phyloP scores from a whole-genome alignment of 345 rosid genomes.

The Syzygium grande region DNA sequence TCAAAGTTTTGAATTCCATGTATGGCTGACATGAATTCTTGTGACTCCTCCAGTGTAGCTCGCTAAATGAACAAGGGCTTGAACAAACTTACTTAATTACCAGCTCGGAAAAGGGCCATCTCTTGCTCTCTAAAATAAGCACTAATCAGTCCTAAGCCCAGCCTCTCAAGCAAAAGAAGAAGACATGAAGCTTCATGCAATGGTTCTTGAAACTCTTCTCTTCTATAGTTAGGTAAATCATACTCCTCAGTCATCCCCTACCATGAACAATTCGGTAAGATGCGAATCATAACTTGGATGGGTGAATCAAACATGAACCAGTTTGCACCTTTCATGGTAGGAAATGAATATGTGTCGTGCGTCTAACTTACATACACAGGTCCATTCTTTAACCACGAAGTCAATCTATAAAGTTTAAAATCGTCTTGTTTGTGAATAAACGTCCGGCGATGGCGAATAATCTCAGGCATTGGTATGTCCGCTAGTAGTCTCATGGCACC shows the following conservation, averaged over 20 bases:
- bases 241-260: background rate
- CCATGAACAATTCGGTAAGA: background rate
- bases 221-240: background rate
- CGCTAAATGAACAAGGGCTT: background rate
- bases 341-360: rapidly evolving
- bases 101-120: background rate
- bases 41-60: background rate
- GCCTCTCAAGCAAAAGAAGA: background rate
- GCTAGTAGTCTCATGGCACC: background rate
- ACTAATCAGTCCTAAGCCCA: background rate
- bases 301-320: background rate
- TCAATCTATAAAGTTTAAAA: background rate
- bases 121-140: background rate
- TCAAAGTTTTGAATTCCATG: background rate
- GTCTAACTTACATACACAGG: background rate
- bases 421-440: background rate
- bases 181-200: background rate
- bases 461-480: background rate
- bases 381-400: background rate
- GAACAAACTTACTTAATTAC: background rate
- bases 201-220: background rate
- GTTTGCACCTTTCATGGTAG: background rate
- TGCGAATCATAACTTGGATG: background rate
- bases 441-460: rapidly evolving
- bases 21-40: background rate